These are phyloP conservation scores for Austroboletus sp. DNA, from an alignment of 1,284 basidiomycete species.

Conservation along the genomic window DNA sequence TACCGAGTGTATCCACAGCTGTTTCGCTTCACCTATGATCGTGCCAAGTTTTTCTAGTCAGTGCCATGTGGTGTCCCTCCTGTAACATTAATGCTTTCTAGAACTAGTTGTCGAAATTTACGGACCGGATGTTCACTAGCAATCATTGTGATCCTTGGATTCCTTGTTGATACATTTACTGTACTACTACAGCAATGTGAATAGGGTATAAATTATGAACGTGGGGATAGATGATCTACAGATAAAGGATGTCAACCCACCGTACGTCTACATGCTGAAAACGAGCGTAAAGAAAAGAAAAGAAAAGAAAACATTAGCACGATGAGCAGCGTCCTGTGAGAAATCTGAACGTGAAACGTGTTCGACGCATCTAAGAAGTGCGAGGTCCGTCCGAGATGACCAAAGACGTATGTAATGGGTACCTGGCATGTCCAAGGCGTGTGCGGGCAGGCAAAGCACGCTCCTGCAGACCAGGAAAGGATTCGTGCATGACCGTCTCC, in stretches of 20 bases:
- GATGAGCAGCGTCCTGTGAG: not conserved
- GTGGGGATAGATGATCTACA: conserved; percentile 18
- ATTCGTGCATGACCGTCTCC: conserved; percentile 19
- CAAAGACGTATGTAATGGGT: conserved; percentile 11
- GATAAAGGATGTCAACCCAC: conserved; percentile 15
- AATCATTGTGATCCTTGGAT: not conserved
- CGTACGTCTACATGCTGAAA: conserved; percentile 1
- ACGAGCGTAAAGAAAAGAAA: conserved; percentile 7
- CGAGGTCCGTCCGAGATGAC: conserved; percentile 11
- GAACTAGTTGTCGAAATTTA: no score
- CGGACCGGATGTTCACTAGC: not conserved
- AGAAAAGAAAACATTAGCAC: not conserved
- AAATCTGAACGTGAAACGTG: not conserved
- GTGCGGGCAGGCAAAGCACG: conserved; percentile 10
- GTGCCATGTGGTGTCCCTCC: not conserved
- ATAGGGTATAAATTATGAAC: conserved; percentile 8
- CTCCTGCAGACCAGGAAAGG: conserved; percentile 13
- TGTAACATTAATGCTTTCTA: not conserved
- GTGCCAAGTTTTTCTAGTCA: conserved; percentile 6
- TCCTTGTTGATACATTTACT: conserved; percentile 1
- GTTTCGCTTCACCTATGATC: conserved; percentile 13
- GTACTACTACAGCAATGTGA: conserved; percentile 6
- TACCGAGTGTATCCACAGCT: conserved; percentile 27
- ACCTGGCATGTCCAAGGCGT: conserved; percentile 18
- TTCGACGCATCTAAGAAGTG: conserved; percentile 13